Conservation (phyloP, 2,329 filamentous ascomycete species). For the Aspergillus luchuensis region DNA sequence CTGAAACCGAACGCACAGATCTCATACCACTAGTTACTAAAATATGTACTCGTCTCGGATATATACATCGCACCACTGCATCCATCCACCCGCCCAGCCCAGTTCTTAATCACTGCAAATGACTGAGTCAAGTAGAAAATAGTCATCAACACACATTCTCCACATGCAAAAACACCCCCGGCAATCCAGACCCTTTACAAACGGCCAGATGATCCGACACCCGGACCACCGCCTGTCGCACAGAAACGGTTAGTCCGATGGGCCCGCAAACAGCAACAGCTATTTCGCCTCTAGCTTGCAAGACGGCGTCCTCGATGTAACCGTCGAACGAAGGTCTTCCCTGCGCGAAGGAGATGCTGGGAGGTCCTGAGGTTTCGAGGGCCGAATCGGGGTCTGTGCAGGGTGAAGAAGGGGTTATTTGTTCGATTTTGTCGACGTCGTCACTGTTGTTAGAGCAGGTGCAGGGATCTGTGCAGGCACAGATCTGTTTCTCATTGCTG, state of each 20-base stretch:
- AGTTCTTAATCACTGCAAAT: too few species aligned
- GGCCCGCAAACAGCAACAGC: background rate
- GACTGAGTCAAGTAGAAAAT: too few species aligned
- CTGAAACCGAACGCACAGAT: too few species aligned
- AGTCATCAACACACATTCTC: background rate
- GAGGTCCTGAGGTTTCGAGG: background rate
- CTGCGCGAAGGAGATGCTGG: background rate
- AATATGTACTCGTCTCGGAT: background rate
- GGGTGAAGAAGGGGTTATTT: background rate
- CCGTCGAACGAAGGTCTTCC: background rate
- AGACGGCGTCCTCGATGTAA: background rate
- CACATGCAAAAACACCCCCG: constrained; percentile 2
- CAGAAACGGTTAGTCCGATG: background rate
- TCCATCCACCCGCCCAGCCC: too few species aligned
- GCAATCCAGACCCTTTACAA: background rate
- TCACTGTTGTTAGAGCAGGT: background rate
- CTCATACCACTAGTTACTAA: too few species aligned
- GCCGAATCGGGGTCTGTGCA: background rate
- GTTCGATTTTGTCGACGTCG: background rate
- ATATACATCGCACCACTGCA: background rate
- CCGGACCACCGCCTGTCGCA: background rate
- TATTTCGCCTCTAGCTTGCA: background rate
- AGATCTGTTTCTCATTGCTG: background rate
- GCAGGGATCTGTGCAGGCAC: background rate
- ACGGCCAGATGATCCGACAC: background rate